These are phyloP conservation scores for Diophrys appendiculata DNA, from an alignment of 73 alveolate species.

Conservation along the genomic window DNA sequence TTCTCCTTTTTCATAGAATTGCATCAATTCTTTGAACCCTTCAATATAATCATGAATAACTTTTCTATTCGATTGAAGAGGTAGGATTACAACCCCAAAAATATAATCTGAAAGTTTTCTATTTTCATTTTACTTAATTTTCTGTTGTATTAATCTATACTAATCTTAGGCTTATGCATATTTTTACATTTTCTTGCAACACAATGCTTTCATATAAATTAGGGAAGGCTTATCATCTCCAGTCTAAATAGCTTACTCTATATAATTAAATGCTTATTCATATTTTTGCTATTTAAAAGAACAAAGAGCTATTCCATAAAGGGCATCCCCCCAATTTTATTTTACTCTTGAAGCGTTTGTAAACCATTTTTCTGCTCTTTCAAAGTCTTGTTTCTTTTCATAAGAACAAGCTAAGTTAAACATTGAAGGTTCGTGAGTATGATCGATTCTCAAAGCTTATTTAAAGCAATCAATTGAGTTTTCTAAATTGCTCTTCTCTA, in stretches of 20 bases:
- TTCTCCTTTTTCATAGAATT: slow-evolving; percentile 28
- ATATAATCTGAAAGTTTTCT: slow-evolving; percentile 37
- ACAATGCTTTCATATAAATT: slow-evolving; percentile 24
- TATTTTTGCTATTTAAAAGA: slow-evolving; percentile 30
- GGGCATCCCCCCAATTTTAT: slow-evolving; percentile 37
- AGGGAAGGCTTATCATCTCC: slow-evolving; percentile 10
- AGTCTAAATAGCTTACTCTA: slow-evolving; percentile 28
- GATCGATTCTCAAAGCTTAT: slow-evolving; percentile 33
- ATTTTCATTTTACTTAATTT: slow-evolving; percentile 35
- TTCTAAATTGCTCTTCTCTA: slow-evolving; percentile 19
- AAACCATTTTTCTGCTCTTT: slow-evolving; percentile 50
- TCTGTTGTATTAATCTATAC: slow-evolving; percentile 7
- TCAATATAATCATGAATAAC: slow-evolving; percentile 30
- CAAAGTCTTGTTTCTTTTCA: slow-evolving; percentile 37
- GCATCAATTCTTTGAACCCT: slow-evolving; percentile 36
- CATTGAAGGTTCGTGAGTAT: slow-evolving; percentile 28
- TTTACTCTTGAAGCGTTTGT: slow-evolving; percentile 14
- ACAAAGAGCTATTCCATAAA: slow-evolving; percentile 53
- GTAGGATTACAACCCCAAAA: slow-evolving; percentile 47
- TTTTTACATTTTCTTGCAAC: slow-evolving; percentile 11
- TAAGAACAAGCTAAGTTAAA: slow-evolving; percentile 57
- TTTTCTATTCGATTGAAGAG: slow-evolving; percentile 31
- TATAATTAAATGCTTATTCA: slow-evolving; percentile 12
- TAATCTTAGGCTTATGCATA: slow-evolving; percentile 28
- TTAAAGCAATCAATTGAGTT: slow-evolving; percentile 36